These are phyloP conservation scores for Ophiocordyceps sinensis DNA, from an alignment of 2,329 filamentous ascomycete species.

Conservation along the genomic window DNA sequence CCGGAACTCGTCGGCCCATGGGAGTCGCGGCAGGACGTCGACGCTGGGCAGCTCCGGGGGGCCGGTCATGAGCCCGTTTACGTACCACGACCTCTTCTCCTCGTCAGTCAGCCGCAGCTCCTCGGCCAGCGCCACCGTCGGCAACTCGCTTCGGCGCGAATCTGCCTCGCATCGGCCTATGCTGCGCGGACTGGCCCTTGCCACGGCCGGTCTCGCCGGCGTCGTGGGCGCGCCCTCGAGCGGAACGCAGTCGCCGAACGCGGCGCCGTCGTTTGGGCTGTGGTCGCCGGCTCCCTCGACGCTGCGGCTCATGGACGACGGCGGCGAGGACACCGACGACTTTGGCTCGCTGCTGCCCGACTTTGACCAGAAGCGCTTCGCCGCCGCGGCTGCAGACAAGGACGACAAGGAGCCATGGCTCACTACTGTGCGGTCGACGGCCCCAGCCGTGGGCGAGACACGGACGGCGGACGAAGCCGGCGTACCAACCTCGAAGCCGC, in stretches of 20 bases:
- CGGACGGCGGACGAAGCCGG: not conserved
- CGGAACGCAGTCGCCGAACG: conserved; percentile 9
- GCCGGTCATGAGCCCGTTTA: conserved; percentile 19
- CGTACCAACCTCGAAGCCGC: conserved; percentile 4
- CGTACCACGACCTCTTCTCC: conserved; percentile 27
- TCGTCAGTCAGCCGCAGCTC: conserved; percentile 26
- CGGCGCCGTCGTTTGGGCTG: conserved; percentile 12
- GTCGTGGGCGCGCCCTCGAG: conserved; percentile 4
- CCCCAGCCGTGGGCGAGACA: conserved; percentile 4
- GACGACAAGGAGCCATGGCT: not conserved
- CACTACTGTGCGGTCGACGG: not conserved
- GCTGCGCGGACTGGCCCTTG: conserved; percentile 6
- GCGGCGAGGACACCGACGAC: conserved; percentile 33
- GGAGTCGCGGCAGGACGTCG: conserved; percentile 21
- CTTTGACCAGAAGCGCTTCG: conserved; percentile 28
- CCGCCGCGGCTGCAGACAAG: not conserved
- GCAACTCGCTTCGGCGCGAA: conserved; percentile 13
- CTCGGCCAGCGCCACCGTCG: conserved; percentile 25
- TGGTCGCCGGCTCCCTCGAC: conserved; percentile 23
- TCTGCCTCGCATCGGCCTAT: conserved; percentile 13
- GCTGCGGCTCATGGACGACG: conserved; percentile 28
- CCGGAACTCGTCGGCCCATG: conserved; percentile 9
- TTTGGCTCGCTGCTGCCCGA: conserved; percentile 36
- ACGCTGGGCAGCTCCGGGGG: conserved; percentile 9
- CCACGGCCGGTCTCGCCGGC: conserved; percentile 4